Percentiles rank a stretch among this genome's conserved stretches.
Evolutionary conservation across 192 early-diverging fungal genomes (phyloP).

Genomic region (Dispira simplex): DNA sequence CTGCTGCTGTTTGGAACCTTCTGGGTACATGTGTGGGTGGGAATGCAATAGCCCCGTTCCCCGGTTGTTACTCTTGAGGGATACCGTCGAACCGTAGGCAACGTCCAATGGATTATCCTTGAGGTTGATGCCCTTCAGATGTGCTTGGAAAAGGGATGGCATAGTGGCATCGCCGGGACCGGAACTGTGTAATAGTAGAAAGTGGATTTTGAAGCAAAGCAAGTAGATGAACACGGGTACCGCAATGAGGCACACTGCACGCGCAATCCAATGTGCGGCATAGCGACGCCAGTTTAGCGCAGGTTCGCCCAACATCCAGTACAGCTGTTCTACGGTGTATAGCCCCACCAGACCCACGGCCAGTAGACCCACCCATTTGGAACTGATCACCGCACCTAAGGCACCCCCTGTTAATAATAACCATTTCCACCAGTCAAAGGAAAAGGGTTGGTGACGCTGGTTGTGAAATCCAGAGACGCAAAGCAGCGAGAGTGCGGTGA

Average conservation of each 20-base stretch:
- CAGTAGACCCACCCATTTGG: slow-evolving; percentile 97
- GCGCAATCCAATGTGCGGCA: slow-evolving; percentile 67
- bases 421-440: slow-evolving; percentile 80
- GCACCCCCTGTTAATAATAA: slow-evolving; percentile 70
- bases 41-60: slow-evolving; percentile 92
- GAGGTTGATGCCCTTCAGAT: slow-evolving; percentile 65
- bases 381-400: slow-evolving; percentile 71
- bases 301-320: slow-evolving; percentile 67
- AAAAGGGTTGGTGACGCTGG: slow-evolving; percentile 60
- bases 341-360: slow-evolving; percentile 79
- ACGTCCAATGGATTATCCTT: slow-evolving; percentile 71
- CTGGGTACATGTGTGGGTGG: slow-evolving; percentile 71
- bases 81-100: slow-evolving; percentile 79
- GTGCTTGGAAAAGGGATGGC: slow-evolving; percentile 96
- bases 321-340: slow-evolving; percentile 87
- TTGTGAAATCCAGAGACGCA: slow-evolving; percentile 62
- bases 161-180: slow-evolving; percentile 86
- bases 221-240: slow-evolving; percentile 75
- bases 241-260: slow-evolving; percentile 63
- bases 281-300: slow-evolving; percentile 44
- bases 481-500: slow-evolving; percentile 53
- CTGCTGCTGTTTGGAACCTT: slow-evolving; percentile 88
- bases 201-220: slow-evolving; percentile 72
- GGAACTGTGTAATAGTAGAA: slow-evolving; percentile 59
- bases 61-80: slow-evolving; percentile 64